Base-by-base conservation (phyloP, 352 stramenopile genomes). In the Pythium phragmitis region DNA sequence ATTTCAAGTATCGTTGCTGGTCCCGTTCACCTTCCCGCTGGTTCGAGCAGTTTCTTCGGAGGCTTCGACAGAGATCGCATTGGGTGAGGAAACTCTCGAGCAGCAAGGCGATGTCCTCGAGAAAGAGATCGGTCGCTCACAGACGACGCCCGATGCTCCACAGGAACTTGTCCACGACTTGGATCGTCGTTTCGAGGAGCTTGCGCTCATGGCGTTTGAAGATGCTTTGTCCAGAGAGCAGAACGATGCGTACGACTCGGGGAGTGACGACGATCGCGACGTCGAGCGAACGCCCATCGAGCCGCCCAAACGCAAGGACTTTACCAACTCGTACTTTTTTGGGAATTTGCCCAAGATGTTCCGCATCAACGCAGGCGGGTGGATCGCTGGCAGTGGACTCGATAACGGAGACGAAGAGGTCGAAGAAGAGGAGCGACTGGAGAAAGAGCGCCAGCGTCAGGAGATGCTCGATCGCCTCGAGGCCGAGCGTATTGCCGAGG, bases 381-480 rank as follows among this genome's bases (percentile, higher is more conserved):
- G 80, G 82, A 19, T 70, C 4, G 69, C 72, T 45, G 80, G 82
- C 36, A 89, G 79, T 63, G 82, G 80, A 2, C 57, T 89, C 8
- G 74, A 92, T 23, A 92, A 92, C 23, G 80, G 80, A 7, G 83
- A 92, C 30, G 83, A 92, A 71, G 83, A 90, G 54, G 65, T 77
- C 17, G 83, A 92, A 55, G 81, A 90, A 62, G 76, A 88, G 65
- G 80, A 92, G 55, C 68, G 72, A 3, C 52, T 90, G 1, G 79
- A 85, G 48, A 79, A 65, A 7, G 82, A 92, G 54, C 74, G 70
- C 3, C 68, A 87, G 55, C 76, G 70, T 4, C 83, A 89, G 46
- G 74, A 78, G n/a, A 58, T 80, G 17, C 56, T 92, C 30, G 83
- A 92, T 8, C 64, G 80, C 19, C 77, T 82, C 37, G 79, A 90